Conservation (phyloP, 768 basidiomycete species). For the Russula olivacea region DNA sequence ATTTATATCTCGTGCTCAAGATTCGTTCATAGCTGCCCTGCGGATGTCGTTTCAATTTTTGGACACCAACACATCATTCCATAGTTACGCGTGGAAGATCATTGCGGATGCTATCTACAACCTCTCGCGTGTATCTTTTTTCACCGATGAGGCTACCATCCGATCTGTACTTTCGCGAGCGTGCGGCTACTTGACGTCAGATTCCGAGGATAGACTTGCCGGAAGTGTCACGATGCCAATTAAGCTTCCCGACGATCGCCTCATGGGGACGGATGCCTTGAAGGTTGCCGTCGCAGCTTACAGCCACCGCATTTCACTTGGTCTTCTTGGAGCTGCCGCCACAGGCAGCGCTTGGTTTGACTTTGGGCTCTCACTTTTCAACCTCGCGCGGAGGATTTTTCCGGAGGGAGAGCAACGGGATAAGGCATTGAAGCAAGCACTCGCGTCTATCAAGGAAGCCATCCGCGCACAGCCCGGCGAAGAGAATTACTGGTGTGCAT, state of each 20-base stretch:
- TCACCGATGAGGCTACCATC: constrained; percentile 41
- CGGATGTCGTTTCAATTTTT: constrained; percentile 45
- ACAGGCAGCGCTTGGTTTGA: constrained; percentile 68
- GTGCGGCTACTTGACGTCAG: constrained; percentile 36
- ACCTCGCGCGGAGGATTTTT: constrained; percentile 36
- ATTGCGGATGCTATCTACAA: constrained; percentile 70
- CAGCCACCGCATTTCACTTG: constrained; percentile 54
- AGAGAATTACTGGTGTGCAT: constrained; percentile 71
- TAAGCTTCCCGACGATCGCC: constrained; percentile 21
- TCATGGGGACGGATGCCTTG: constrained; percentile 35
- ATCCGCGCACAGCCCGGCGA: constrained; percentile 67
- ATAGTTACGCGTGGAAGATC: constrained; percentile 76
- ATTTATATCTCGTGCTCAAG: constrained; percentile 67
- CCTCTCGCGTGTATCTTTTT: constrained; percentile 50
- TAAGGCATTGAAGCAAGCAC: constrained; percentile 38
- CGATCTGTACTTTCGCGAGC: constrained; percentile 34
- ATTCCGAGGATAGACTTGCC: constrained; percentile 39
- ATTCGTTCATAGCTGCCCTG: constrained; percentile 62
- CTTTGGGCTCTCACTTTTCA: constrained; percentile 55
- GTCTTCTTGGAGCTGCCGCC: constrained; percentile 43
- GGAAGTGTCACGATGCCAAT: constrained; percentile 36
- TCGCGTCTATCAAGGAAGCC: constrained; percentile 59
- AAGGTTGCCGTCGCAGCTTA: constrained; percentile 55
- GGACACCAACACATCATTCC: constrained; percentile 53
- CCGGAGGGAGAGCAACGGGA: constrained; percentile 32